A percentile compares a stretch with the other conserved stretches of the same genome.
Evolutionary conservation across 2,329 filamentous ascomycete species (phyloP).

Genomic region (Tolypocladium ovalisporum): DNA sequence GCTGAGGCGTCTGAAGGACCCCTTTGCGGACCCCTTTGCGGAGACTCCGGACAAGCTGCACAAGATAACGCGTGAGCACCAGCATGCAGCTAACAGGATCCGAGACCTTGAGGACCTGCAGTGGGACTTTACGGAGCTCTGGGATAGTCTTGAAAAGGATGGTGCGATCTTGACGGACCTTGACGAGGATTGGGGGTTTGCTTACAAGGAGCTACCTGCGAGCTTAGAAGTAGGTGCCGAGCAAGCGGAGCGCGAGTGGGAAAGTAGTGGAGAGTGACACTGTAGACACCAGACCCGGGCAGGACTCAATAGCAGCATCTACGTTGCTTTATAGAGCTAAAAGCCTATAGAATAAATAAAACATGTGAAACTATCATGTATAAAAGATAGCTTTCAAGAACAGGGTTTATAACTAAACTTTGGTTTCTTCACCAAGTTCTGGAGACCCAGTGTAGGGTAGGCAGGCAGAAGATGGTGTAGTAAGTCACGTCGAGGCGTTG

Average conservation of each 20-base stretch:
- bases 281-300: background rate
- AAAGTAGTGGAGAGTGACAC: background rate
- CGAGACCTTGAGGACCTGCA: conserved; percentile 16
- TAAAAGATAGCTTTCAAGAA: background rate
- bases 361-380: background rate
- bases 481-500: too few species aligned
- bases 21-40: conserved; percentile 7
- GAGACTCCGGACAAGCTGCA: background rate
- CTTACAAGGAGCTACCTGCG: conserved; percentile 17
- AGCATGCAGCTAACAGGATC: conserved; percentile 15
- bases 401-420: background rate
- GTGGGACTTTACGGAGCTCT: conserved; percentile 9
- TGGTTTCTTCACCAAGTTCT: background rate
- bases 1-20: conserved; percentile 13
- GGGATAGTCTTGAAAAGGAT: conserved; percentile 9
- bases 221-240: background rate
- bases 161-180: conserved; percentile 18
- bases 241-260: background rate
- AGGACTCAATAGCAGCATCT: background rate
- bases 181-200: conserved; percentile 21
- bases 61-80: background rate
- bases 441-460: background rate
- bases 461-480: too few species aligned
- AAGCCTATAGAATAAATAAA: background rate
- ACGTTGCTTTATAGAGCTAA: background rate